Percentiles rank a stretch among this genome's conserved stretches.
phyloP scores from a whole-genome alignment of 2,329 filamentous ascomycete genomes.

The Chaetomiaceae sp. region DNA sequence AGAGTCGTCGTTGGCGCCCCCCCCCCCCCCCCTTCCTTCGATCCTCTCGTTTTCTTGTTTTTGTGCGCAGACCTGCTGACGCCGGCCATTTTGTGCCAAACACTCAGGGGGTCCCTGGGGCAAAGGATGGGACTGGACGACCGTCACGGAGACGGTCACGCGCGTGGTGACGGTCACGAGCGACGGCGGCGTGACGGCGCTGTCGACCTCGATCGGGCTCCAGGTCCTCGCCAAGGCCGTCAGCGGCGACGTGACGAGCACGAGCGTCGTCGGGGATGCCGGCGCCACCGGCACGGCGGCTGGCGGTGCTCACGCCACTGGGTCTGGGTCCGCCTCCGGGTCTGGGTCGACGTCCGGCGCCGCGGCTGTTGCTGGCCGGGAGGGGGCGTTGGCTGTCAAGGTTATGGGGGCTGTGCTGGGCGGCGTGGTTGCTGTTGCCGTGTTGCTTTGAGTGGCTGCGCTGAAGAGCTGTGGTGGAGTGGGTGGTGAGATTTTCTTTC shows the following conservation, averaged over 20 bases:
- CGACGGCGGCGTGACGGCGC: conserved; percentile 10
- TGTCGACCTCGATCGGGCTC: conserved; percentile 27
- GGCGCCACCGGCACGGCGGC: conserved; percentile 8
- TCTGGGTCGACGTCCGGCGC: neutral
- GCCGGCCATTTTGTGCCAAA: too few species aligned
- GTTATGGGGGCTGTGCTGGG: conserved; percentile 28
- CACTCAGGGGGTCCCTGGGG: conserved; percentile 34
- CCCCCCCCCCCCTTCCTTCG: too few species aligned
- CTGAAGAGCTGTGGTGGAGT: neutral
- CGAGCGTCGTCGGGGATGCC: conserved; percentile 25
- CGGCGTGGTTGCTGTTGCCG: conserved; percentile 29
- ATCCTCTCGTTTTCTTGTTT: too few species aligned
- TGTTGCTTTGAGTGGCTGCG: conserved; percentile 24
- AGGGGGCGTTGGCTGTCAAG: neutral
- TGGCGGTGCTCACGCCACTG: neutral
- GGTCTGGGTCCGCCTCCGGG: neutral
- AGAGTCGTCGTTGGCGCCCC: too few species aligned
- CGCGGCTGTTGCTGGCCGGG: neutral
- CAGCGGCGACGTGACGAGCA: conserved; percentile 29
- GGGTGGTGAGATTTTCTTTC: too few species aligned
- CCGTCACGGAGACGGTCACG: conserved; percentile 32
- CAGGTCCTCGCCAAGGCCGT: conserved; percentile 30
- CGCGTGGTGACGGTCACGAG: conserved; percentile 31
- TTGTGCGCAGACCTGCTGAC: too few species aligned
- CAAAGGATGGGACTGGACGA: conserved; percentile 37